Evolutionary conservation across 768 basidiomycete species (phyloP), one percentile per base, ranked within the genome.

Genomic region (Amanita rimosa): DNA sequence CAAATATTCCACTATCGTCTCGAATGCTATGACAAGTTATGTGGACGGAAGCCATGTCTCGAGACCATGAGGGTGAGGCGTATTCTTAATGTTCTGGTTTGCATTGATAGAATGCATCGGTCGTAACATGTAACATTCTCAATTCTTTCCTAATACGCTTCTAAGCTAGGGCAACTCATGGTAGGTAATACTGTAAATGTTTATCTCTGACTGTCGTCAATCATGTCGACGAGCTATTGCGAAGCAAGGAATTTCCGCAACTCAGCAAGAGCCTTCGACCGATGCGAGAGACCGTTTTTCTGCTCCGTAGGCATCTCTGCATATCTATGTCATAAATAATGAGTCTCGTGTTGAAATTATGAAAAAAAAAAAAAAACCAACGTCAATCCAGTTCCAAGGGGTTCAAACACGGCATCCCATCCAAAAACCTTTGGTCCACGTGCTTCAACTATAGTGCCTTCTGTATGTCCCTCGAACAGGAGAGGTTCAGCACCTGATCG

Each of bases 341-440:
- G 6, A 50, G 48, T 38, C 34, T 6, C 3, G 10, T 6, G 26
- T 16, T 29, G 4, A 10, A 40, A 35, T 24, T 46, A 22, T 7
- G 17, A 46, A 50, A 24, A 48, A n/a, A 41, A 48, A n/a, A 41
- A 19, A 49, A 26, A 21, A 26, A 56, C 66, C 59, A 72, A 94
- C 86, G 94, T 98, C 63, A 80, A 71, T 6, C 82, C 81, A 16
- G 75, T 81, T 8, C 78, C 83, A 43, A 77, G 71, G 0, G 86
- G 87, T 60, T 92, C 78, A 59, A 95, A 96, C 7, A 86, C 66
- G 0, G 91, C 72, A 64, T 95, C 91, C 92, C 93, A 97, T 19
- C 95, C 95, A 59, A 97, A 97, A 10, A 75, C 64, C 24, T 71
- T 67, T 0, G 81, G 74, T 0, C 95, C 95, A 38, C 94, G 67